Evolutionary conservation across 2,329 filamentous ascomycete genomes (phyloP).

Genomic region (Aureobasidium sp.): DNA sequence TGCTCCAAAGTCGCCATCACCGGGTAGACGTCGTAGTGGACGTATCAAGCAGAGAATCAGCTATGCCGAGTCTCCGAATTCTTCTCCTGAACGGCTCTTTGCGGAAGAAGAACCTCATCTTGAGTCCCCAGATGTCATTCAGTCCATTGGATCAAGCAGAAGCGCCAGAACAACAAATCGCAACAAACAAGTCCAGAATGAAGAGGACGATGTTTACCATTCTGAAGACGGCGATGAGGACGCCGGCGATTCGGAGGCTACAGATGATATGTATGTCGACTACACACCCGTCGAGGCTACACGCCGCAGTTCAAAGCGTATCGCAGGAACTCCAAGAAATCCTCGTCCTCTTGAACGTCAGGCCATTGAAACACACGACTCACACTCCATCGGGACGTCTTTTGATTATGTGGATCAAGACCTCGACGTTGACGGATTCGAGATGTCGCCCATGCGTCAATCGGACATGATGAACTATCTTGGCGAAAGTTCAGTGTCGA

Average conservation of each 20-base stretch:
- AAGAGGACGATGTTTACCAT: constrained; percentile 18
- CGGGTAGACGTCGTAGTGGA: constrained; percentile 9
- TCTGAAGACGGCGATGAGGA: no score
- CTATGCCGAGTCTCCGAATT: constrained; percentile 4
- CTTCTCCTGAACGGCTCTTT: neutral
- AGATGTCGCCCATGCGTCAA: constrained; percentile 1
- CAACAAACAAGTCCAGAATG: constrained; percentile 15
- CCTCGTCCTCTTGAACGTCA: neutral
- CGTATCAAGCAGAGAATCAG: constrained; percentile 8
- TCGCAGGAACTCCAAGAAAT: neutral
- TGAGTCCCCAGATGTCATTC: no score
- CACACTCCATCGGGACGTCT: no score
- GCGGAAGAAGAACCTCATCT: neutral
- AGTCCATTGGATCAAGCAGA: neutral
- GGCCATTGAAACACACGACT: no score
- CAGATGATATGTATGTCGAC: neutral
- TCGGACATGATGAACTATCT: constrained; percentile 44
- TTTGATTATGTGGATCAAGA: no score
- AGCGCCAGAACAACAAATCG: neutral
- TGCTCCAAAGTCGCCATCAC: neutral
- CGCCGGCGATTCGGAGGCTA: constrained; percentile 13
- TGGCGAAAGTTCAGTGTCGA: neutral
- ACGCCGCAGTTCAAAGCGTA: constrained; percentile 26
- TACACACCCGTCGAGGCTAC: constrained; percentile 1
- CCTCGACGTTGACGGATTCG: neutral